Conservation (phyloP, 2,329 filamentous ascomycete genomes). For the Mycogone perniciosa region DNA sequence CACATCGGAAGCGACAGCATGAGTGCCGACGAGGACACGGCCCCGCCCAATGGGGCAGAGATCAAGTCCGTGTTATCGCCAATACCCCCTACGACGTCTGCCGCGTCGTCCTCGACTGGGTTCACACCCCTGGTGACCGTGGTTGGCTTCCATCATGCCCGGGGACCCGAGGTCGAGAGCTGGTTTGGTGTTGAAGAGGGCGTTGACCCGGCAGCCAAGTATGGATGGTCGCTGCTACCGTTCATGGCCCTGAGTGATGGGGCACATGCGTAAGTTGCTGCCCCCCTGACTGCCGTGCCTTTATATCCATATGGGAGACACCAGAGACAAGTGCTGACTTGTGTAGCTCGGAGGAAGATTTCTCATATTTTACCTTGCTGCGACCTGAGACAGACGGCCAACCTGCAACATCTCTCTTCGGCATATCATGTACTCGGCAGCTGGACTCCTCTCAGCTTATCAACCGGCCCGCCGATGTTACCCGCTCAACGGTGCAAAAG, state of each 20-base stretch:
- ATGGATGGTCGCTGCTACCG: slow-evolving; percentile 85
- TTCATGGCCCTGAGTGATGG: slow-evolving; percentile 98
- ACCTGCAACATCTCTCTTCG: slow-evolving; percentile 79
- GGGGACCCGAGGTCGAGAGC: slow-evolving; percentile 85
- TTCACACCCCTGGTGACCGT: slow-evolving; percentile 69
- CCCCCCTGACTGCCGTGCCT: no score
- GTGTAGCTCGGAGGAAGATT: slow-evolving; percentile 78
- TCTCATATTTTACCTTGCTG: slow-evolving; percentile 94
- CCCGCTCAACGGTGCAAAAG: slow-evolving; percentile 96
- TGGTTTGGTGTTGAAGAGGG: slow-evolving; percentile 78
- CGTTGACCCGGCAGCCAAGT: slow-evolving; percentile 70
- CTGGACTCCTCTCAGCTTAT: slow-evolving; percentile 73
- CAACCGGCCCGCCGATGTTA: slow-evolving; percentile 79
- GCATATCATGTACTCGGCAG: slow-evolving; percentile 91
- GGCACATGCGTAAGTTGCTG: slow-evolving; percentile 70
- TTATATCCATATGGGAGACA: background rate
- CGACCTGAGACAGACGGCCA: slow-evolving; percentile 48
- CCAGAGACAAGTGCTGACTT: slow-evolving; percentile 12
- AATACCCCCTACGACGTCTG: slow-evolving; percentile 25
- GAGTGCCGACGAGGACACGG: slow-evolving; percentile 23
- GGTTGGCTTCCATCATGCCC: slow-evolving; percentile 78
- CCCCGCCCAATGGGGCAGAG: slow-evolving; percentile 19
- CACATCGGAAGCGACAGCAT: slow-evolving; percentile 17
- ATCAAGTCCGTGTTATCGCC: slow-evolving; percentile 27
- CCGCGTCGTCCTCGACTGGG: slow-evolving; percentile 26